Base-by-base conservation (phyloP, 2,329 filamentous ascomycete genomes). In the Ophiostoma populinum region DNA sequence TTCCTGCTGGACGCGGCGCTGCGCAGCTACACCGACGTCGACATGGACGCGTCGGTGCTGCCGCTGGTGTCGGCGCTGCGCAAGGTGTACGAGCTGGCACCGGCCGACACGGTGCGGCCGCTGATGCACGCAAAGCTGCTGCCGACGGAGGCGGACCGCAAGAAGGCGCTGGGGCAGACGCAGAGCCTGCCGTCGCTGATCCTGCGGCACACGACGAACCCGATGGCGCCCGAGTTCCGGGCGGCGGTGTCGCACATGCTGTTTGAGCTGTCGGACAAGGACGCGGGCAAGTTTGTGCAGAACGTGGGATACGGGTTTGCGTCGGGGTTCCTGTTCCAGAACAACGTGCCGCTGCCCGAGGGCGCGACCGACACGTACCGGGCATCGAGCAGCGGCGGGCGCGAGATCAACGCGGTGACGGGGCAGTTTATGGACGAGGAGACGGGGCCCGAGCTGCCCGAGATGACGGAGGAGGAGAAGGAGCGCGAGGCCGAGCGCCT, bases 281-380 rank as follows among this genome's bases (percentile, higher is more conserved):
- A 94, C 46, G 70, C 86, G 0, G 68, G 67, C 12, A 78, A 65
- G 20, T 90, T 94, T 48, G 80, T 95, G 1, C 67, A 80, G 34
- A 94, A 94, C 45, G 81, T 98, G 10, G 90, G 90, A 0, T 98
- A 93, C 50, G 90, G 90, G 0, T 93, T 81, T 49, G 90, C 90
- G 1, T 81, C 85, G 0, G 90, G 90, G 0, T 93, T 90, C 51
- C 60, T 98, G 12, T 77, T 86, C 57, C 77, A 80, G 42, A 80
- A 87, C 42, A 81, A 90, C 37, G 73, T 95, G 10, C 65, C 76
- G 0, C 62, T 93, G 16, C 82, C 85, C 0, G 75, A 45, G 62
- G 65, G 6, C 64, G 51, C 33, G n/a, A 46, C 35, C 19, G 48
- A 44, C 46, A 54, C 11, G 35, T 35, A 38, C 22, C 35, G 36